Evolutionary conservation across 2,329 filamentous ascomycete genomes (phyloP).

Genomic region (Penicillium digitatum): DNA sequence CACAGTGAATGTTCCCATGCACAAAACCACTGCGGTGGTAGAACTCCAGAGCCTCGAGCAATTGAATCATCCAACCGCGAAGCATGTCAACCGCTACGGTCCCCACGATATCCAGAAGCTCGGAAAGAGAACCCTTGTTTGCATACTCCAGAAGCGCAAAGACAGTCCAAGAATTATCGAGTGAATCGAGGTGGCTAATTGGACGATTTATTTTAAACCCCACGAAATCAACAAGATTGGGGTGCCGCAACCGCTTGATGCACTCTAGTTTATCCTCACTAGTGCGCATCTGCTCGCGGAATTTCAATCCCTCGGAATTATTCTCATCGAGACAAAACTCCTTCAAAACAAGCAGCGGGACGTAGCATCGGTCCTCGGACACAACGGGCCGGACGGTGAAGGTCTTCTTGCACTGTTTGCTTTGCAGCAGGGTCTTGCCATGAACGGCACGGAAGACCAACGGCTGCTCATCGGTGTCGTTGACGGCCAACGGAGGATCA

Average conservation of each 20-base stretch:
- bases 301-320: slow-evolving; percentile 56
- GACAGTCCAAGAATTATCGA: slow-evolving; percentile 61
- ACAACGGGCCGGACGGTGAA: slow-evolving; percentile 68
- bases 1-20: slow-evolving; percentile 76
- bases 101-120: slow-evolving; percentile 75
- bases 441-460: slow-evolving; percentile 68
- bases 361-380: slow-evolving; percentile 52
- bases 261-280: slow-evolving; percentile 73
- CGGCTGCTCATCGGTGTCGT: slow-evolving; percentile 60
- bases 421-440: slow-evolving; percentile 63
- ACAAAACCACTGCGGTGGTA: slow-evolving; percentile 79
- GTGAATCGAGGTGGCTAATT: slow-evolving; percentile 38
- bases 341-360: slow-evolving; percentile 68
- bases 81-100: slow-evolving; percentile 69
- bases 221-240: slow-evolving; percentile 72
- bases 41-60: slow-evolving; percentile 83
- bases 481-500: slow-evolving; percentile 50
- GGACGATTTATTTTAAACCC: slow-evolving; percentile 72
- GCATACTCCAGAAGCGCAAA: slow-evolving; percentile 72
- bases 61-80: slow-evolving; percentile 83
- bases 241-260: slow-evolving; percentile 70
- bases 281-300: slow-evolving; percentile 71
- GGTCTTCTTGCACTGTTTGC: slow-evolving; percentile 60
- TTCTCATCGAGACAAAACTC: slow-evolving; percentile 59
- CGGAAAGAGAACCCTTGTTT: slow-evolving; percentile 75